Evolutionary conservation across 2,329 filamentous ascomycete species (phyloP).

Genomic region (Coniochaeta prunicola): DNA sequence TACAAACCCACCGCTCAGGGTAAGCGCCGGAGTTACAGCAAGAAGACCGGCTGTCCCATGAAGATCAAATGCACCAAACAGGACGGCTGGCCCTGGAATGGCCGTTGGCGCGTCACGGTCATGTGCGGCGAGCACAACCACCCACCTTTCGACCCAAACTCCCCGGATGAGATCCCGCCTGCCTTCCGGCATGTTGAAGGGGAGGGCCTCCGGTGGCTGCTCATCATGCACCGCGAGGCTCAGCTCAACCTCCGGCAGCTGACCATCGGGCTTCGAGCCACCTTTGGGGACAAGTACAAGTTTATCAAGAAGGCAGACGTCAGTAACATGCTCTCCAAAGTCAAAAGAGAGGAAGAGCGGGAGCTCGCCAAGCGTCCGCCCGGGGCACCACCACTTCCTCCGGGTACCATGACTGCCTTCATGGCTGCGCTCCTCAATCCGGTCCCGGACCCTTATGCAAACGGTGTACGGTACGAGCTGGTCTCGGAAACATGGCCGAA

Average conservation of each 20-base stretch:
- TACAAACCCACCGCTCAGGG: conserved; percentile 17
- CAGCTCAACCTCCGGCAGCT: conserved; percentile 18
- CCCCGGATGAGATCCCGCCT: conserved; percentile 14
- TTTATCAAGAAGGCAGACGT: conserved; percentile 20
- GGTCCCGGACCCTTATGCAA: conserved; percentile 9
- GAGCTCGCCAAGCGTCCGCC: conserved; percentile 12
- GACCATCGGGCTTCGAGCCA: conserved; percentile 18
- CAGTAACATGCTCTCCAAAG: conserved; percentile 18
- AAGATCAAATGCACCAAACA: conserved; percentile 19
- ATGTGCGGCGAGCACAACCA: conserved; percentile 21
- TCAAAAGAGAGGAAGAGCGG: conserved; percentile 19
- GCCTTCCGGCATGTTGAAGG: conserved; percentile 20
- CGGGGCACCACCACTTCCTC: conserved; percentile 5
- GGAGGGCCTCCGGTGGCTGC: conserved; percentile 18
- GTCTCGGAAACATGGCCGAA: neutral
- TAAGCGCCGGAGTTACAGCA: conserved; percentile 14
- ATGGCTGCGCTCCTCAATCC: conserved; percentile 1
- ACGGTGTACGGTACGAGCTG: conserved; percentile 1
- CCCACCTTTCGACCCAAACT: conserved; percentile 18
- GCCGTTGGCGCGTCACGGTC: conserved; percentile 20
- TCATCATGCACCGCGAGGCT: conserved; percentile 21
- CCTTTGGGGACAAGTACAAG: conserved; percentile 22
- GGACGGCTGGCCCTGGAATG: conserved; percentile 18
- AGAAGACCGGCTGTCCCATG: conserved; percentile 21
- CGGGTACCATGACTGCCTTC: conserved; percentile 1